Base-by-base conservation (phyloP, 345 rosid species). In the Brassica rapa region DNA sequence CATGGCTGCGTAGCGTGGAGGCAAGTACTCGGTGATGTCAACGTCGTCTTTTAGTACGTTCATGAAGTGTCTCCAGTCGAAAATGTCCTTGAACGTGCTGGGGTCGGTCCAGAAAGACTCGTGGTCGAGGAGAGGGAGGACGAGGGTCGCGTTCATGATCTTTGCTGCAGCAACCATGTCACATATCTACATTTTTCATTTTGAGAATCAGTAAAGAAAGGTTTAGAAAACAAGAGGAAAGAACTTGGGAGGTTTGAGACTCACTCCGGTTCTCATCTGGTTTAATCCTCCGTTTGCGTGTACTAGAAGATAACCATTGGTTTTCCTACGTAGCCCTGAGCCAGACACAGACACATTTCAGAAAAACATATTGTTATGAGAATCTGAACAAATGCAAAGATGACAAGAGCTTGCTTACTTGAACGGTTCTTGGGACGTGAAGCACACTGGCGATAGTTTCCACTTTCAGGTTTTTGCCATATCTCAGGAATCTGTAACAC, bases 361-460 rank as follows among this genome's bases (percentile, higher is more conserved):
- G 56, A n/a, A 4, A 49, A 11, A 49, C n/a, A 19, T 41, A 41
- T 11, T 41, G 49, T 41, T 41, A 1, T 4, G 2, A 49, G 55
- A 43, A 39, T 2, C n/a, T 43, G 55, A 49, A 14, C 1, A 49
- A 5, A 1, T 14, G 55, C 55, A 49, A 49, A 49, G 55, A 14
- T n/a, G 14, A 49, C 19, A 49, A 53, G 59, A 91, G 87, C 83
- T 89, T 25, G 27, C 27, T 43, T 53, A 53, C 23, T 53, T 53
- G 59, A 53, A 53, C 4, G 59, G 59, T 15, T 53, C 59, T 53
- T 53, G 23, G 59, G 21, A 53, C 59, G 59, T 53, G 59, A 15
- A 0, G 9, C 59, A 53, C 59, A 53, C 23, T 15, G 59, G 8
- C 59, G 59, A 53, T 53, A 53, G 59, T 53, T 53, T 53, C 59